Conservation (phyloP, 805 yeast genomes). For the Isabelozyma rhagii region DNA sequence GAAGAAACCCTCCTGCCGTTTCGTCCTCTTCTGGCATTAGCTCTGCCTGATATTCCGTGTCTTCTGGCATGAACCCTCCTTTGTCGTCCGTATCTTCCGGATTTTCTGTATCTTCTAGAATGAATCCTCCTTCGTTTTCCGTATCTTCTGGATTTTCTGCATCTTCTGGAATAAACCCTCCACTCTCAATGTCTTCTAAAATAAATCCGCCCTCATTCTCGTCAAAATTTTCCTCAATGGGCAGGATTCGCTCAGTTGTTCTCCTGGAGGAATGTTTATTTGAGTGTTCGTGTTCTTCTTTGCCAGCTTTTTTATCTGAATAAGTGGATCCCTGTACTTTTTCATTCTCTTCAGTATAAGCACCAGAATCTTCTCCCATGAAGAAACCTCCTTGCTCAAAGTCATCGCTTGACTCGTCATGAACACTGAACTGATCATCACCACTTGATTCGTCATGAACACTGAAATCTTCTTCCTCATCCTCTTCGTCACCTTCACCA, state of each 20-base stretch:
- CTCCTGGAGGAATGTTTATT: not conserved
- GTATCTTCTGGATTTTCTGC: conserved; percentile 3
- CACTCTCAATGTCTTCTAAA: conserved; percentile 2
- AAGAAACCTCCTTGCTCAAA: conserved; percentile 2
- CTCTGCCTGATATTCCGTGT: conserved; percentile 9
- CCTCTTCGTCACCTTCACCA: conserved; percentile 1
- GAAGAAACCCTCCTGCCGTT: not conserved
- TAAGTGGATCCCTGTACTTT: too few species aligned
- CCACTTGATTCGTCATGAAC: conserved; percentile 19
- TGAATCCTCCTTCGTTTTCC: conserved; percentile 11
- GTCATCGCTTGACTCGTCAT: not conserved
- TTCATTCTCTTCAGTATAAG: too few species aligned
- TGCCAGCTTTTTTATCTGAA: not conserved
- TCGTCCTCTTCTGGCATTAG: conserved; percentile 7
- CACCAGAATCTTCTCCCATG: not conserved
- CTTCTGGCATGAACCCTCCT: conserved; percentile 5
- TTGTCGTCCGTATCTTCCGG: conserved; percentile 2
- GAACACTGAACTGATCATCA: conserved; percentile 1
- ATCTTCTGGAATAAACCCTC: conserved; percentile 3
- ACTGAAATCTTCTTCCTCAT: not conserved
- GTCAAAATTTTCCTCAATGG: not conserved
- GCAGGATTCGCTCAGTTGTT: not conserved
- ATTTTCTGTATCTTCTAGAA: conserved; percentile 4
- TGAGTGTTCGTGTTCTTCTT: conserved; percentile 3
- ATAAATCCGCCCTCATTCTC: conserved; percentile 11